Conservation (phyloP, 257 asterid species). For the Cordia subcordata region DNA sequence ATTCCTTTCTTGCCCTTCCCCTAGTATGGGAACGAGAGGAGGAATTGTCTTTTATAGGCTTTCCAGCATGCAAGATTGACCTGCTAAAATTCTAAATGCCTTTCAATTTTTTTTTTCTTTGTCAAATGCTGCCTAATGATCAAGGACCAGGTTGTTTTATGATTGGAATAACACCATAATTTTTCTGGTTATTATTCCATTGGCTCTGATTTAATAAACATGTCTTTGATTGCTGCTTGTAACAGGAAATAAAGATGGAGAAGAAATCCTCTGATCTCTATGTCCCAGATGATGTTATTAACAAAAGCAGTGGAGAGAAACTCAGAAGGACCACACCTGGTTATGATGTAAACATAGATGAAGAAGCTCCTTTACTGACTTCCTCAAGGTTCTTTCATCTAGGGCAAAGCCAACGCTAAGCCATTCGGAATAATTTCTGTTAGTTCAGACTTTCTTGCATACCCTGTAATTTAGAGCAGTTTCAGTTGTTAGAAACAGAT, state of each 20-base stretch:
- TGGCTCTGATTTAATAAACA: no score
- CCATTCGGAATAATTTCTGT: background rate
- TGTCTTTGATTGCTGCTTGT: background rate
- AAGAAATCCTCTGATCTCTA: slow-evolving; percentile 70
- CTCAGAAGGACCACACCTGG: slow-evolving; percentile 14
- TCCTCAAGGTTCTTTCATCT: slow-evolving; percentile 57
- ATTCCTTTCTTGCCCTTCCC: no score
- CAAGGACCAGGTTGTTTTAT: no score
- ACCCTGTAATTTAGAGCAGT: background rate
- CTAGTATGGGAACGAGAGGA: no score
- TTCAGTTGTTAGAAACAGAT: background rate
- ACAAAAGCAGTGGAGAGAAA: slow-evolving; percentile 17
- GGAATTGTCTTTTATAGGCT: no score
- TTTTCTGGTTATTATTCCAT: no score
- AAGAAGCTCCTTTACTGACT: slow-evolving; percentile 56
- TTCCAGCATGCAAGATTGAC: no score
- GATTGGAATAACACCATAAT: no score
- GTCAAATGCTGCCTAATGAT: no score
- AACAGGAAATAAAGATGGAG: slow-evolving; percentile 65
- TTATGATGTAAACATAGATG: slow-evolving; percentile 36
- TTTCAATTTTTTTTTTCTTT: no score
- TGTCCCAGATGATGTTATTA: slow-evolving; percentile 30
- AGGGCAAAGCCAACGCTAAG: slow-evolving; percentile 45
- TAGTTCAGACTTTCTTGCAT: background rate
- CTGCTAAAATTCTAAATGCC: no score